These are phyloP conservation scores for Platismatia glauca DNA, from an alignment of 495 filamentous ascomycete species.

Conservation along the genomic window DNA sequence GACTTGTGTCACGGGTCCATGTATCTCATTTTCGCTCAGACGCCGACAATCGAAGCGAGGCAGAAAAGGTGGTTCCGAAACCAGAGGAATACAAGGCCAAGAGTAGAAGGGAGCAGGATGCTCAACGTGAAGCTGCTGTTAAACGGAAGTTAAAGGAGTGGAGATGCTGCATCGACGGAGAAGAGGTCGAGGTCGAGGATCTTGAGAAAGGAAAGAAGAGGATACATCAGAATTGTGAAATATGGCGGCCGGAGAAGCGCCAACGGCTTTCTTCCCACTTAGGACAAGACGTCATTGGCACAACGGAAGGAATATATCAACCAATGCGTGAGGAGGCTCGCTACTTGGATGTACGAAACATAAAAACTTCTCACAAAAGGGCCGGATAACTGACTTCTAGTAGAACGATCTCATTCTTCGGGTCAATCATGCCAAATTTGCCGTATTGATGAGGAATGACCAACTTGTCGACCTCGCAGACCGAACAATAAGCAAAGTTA, in stretches of 20 bases:
- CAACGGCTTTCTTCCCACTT: background rate
- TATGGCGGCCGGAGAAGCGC: constrained; percentile 5
- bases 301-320: background rate
- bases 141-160: constrained; percentile 39
- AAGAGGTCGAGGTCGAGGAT: constrained; percentile 21
- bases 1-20: constrained; percentile 41
- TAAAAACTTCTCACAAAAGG: background rate
- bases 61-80: constrained; percentile 35
- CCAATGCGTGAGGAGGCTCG: background rate
- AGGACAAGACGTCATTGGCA: background rate
- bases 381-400: constrained; percentile 13
- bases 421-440: constrained; percentile 77
- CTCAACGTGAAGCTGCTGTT: constrained; percentile 46
- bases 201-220: constrained; percentile 18
- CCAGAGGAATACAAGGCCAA: constrained; percentile 46
- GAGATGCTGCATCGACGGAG: constrained; percentile 36
- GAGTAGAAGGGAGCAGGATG: constrained; percentile 46
- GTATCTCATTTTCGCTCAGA: constrained; percentile 44
- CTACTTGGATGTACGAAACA: background rate
- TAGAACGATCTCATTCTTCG: constrained; percentile 59
- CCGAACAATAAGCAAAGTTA: constrained; percentile 52
- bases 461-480: constrained; percentile 56
- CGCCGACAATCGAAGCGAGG: constrained; percentile 42
- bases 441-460: constrained; percentile 69
- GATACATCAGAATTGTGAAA: constrained; percentile 5